phyloP scores from a whole-genome alignment of 805 yeast species.

The Kuraishia capsulata region DNA sequence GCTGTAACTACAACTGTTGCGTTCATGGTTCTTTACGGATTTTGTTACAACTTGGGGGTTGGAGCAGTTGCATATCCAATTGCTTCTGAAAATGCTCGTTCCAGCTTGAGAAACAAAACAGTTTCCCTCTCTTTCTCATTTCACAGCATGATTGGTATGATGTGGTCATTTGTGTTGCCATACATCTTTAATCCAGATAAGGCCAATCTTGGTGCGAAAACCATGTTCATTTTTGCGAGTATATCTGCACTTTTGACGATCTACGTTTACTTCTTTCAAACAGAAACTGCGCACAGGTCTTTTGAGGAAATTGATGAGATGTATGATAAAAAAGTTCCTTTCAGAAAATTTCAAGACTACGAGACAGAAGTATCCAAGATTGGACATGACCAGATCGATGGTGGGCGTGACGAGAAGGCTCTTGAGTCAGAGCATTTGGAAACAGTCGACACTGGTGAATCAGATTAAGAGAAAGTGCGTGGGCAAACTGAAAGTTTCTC shows the following conservation, averaged over 20 bases:
- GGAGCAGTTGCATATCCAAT: constrained; percentile 31
- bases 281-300: constrained; percentile 51
- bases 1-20: constrained; percentile 3
- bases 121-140: constrained; percentile 21
- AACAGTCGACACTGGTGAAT: background rate
- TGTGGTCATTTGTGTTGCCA: constrained; percentile 31
- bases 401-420: background rate
- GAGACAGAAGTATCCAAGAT: constrained; percentile 3
- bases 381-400: too few relatives aligned
- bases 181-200: constrained; percentile 38
- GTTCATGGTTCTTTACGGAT: constrained; percentile 15
- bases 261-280: constrained; percentile 43
- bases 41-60: constrained; percentile 25
- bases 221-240: constrained; percentile 39
- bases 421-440: background rate
- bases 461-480: too few relatives aligned
- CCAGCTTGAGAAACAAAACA: constrained; percentile 28
- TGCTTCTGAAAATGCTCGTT: constrained; percentile 29
- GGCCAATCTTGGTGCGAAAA: constrained; percentile 38
- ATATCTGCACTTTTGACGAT: constrained; percentile 18
- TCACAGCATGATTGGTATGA: constrained; percentile 22
- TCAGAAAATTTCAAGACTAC: constrained; percentile 19
- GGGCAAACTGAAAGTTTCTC: too few relatives aligned
- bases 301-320: constrained; percentile 51
- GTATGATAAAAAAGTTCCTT: constrained; percentile 26